Evolutionary conservation across 768 basidiomycete genomes (phyloP), one percentile per base, ranked within the genome.

Genomic region (Porphyrellus cyaneotinctus): DNA sequence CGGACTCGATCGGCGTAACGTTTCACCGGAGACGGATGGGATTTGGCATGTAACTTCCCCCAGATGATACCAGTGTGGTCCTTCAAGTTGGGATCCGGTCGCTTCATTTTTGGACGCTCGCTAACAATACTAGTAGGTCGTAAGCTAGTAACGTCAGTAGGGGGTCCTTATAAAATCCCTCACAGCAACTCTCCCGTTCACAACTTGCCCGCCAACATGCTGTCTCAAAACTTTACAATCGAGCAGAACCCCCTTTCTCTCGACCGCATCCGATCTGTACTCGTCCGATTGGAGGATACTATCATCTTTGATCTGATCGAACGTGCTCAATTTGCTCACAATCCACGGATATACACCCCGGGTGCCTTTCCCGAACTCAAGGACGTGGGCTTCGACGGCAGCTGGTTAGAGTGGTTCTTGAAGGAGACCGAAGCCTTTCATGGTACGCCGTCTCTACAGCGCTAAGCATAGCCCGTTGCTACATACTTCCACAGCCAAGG

Each of bases 231-330:
- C 65, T 89, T 87, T 57, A 81, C 82, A 70, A 75, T 82, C 57
- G 78, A 78, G 33, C 67, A 74, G 28, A 86, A 95, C 66, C 91
- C 94, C 2, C 79, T 97, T 14, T 89, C 87, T 18, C 75, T 95
- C n/a, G 88, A 93, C 43, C 78, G 83, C 54, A 98, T 99, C 62
- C 78, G 97, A 51, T 83, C 84, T 20, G 88, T 94, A 43, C 77
- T 99, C 15, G 84, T 79, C 57, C 82, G 97, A 24, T 82, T 99
- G 22, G 97, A 99, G 67, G 97, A 99, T 62, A 99, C 95, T 20
- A 98, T 99, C 75, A 98, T 98, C 70, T 99, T 99, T 70, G 85
- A 82, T 45, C 80, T 98, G 51, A 99, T 99, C 63, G 97, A 99
- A 69, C 83, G 97, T 17, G 95, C 95, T 0, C 95, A 98, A 67